Base-by-base conservation (phyloP, 495 filamentous ascomycete species). In the Sphaerosporella brunnea region DNA sequence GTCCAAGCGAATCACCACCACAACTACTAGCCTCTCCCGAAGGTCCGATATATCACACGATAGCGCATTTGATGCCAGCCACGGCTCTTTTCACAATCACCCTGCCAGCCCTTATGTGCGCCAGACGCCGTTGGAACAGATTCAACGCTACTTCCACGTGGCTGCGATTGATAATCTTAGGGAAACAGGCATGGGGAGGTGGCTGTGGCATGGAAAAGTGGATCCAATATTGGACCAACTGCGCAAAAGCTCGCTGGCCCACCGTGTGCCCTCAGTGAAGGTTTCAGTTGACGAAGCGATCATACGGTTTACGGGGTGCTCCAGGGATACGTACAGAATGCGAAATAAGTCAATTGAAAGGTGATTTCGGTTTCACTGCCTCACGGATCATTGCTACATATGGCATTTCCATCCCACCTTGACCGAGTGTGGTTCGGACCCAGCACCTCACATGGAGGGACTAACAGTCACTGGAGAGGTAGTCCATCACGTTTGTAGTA, bases 301-400 rank as follows among this genome's bases (percentile, higher is more conserved):
- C 37, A 41, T 52, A 1, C 37, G 20, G 2, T 47, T 38, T 43
- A 52, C 48, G 10, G 45, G 50, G 16, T 23, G 23, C 2, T 50
- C 47, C 0, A 7, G 23, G 2, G 42, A 53, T 16, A 56, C 51
- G 0, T 56, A 54, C 34, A 56, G 51, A 20, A 58, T 55, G 49
- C 50, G 34, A 10, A 49, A 35, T 30, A 53, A 53, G 19, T 48
- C 48, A 3, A 57, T 57, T 46, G 15, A 24, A 28, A 21, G 37
- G 18, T 36, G 38, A 19, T 52, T 36, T 24, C 48, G 45, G 23
- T 43, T 49, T 16, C 28, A 46, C 19, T 50, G 37, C 4, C 13
- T 50, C 25, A 39, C 47, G 8, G 32, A 34, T 42, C 23, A 39
- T 25, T 47, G 40, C 2, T 53, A 53, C 35, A 19, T 53, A 4